A percentile compares a stretch with the other conserved stretches of the same genome.
Conservation (phyloP, 108 stramenopile species). For the Discostella pseudostelligera region DNA sequence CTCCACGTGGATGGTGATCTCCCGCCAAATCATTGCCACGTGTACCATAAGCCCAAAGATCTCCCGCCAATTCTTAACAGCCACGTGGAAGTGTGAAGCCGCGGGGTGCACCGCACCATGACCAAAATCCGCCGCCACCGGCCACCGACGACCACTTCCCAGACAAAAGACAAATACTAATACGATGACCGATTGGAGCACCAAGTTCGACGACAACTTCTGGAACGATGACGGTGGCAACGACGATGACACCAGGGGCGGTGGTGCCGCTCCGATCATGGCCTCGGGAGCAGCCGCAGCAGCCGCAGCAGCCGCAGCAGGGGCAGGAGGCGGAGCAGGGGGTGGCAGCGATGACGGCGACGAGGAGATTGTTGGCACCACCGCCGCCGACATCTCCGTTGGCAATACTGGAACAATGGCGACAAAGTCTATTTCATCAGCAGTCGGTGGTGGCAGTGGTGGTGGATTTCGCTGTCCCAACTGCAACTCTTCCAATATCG, state of each 20-base stretch:
- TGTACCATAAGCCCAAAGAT: too few relatives aligned
- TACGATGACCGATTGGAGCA: constrained; percentile 26
- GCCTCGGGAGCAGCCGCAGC: too few relatives aligned
- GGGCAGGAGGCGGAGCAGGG: too few relatives aligned
- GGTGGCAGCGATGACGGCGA: neutral
- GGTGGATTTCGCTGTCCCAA: constrained; percentile 65
- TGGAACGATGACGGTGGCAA: constrained; percentile 28
- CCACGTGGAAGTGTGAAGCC: too few relatives aligned
- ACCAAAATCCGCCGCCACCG: too few relatives aligned
- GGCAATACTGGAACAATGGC: neutral
- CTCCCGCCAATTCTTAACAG: too few relatives aligned
- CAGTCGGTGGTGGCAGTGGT: neutral
- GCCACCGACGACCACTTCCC: too few relatives aligned
- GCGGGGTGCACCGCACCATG: too few relatives aligned
- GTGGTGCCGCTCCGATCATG: neutral
- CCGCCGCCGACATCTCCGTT: neutral
- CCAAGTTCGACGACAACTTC: constrained; percentile 41
- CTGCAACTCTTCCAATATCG: constrained; percentile 84
- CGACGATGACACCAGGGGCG: neutral
- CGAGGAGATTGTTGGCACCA: constrained; percentile 6
- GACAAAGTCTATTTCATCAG: neutral
- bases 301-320: too few relatives aligned
- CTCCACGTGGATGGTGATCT: too few relatives aligned
- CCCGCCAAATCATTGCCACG: too few relatives aligned
- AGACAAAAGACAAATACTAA: neutral